These are phyloP conservation scores for Discostella stelligera DNA, from an alignment of 352 stramenopile genomes.

Conservation along the genomic window DNA sequence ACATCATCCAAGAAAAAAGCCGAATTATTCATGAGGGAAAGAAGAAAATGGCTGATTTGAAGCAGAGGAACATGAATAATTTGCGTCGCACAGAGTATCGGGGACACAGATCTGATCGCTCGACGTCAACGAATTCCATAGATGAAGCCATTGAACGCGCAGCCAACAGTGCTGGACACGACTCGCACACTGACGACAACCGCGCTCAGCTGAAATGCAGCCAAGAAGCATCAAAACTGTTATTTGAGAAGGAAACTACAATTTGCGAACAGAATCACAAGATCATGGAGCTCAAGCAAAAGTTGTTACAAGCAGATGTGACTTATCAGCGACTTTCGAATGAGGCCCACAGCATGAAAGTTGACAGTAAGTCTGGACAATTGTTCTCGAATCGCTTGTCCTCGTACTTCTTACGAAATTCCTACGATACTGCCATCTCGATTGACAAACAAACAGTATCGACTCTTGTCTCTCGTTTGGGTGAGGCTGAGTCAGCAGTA, in stretches of 20 bases:
- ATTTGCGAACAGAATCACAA: constrained; percentile 18
- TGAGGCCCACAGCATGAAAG: constrained; percentile 39
- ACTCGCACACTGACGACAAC: constrained; percentile 32
- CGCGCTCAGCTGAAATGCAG: constrained; percentile 13
- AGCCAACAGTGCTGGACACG: constrained; percentile 12
- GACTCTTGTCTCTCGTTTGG: constrained; percentile 28
- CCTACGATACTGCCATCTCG: neutral
- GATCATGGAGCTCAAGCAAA: constrained; percentile 25
- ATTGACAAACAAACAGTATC: constrained; percentile 25
- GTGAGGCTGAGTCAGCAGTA: constrained; percentile 29
- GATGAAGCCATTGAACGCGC: constrained; percentile 31
- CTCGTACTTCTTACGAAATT: neutral
- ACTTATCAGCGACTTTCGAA: constrained; percentile 9
- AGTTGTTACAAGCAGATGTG: constrained; percentile 22
- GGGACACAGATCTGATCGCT: constrained; percentile 10
- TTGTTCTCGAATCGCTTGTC: neutral
- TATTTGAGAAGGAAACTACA: constrained; percentile 33
- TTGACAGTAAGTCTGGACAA: constrained; percentile 30
- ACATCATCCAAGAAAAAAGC: constrained; percentile 46
- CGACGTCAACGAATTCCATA: constrained; percentile 39
- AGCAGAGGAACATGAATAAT: constrained; percentile 10
- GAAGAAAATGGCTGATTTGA: constrained; percentile 22
- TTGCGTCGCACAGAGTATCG: neutral
- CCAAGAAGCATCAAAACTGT: constrained; percentile 31
- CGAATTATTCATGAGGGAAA: constrained; percentile 22